Evolutionary conservation across 2,329 filamentous ascomycete genomes (phyloP), one percentile per base, ranked within the genome.

Genomic region (Nectriaceae sp.): DNA sequence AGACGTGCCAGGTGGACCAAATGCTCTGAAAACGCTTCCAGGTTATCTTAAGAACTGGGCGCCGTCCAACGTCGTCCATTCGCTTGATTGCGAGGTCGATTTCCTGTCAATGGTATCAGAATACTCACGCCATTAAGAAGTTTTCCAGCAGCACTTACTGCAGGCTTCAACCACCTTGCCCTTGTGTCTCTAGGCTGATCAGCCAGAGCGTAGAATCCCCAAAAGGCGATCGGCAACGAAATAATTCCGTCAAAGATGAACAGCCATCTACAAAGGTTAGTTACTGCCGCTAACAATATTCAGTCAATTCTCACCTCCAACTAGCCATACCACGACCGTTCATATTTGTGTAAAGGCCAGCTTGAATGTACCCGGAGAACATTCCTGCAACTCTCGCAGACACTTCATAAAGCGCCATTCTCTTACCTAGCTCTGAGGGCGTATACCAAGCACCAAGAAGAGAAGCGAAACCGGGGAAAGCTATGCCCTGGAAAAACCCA

Each of bases 161-260:
- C 46, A 20, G 42, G 6, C 18, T 49, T 53, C 3, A 54, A 40
- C 44, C 44, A 53, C 11, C 46, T 47, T 11, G 52, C 49, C 15
- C 20, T 49, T 10, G 49, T 54, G 16, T 46, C 42, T 8, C 44
- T 44, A 2, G 53, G 53, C 5, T 47, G 48, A 20, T 56, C 53
- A 3, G 53, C 51, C 5, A 56, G 42, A 19, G 45, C 51, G 13
- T 47, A 56, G 40, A 54, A 56, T 3, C 53, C 53, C 53, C 51
- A 54, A 19, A 56, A 10, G 2, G 51, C 51, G 13, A 56, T 56
- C 10, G 53, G 53, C 0, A 56, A 31, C 3, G 51, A 54, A 31
- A 56, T 56, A 15, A 56, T 45, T 8, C 53, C 53, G 13, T 72
- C 70, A 53, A 73, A 67, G 22, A 74, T 61, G 47, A 74, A 74